Evolutionary conservation across 257 asterid species (phyloP).

Genomic region (Nicotiana obtusifolia): DNA sequence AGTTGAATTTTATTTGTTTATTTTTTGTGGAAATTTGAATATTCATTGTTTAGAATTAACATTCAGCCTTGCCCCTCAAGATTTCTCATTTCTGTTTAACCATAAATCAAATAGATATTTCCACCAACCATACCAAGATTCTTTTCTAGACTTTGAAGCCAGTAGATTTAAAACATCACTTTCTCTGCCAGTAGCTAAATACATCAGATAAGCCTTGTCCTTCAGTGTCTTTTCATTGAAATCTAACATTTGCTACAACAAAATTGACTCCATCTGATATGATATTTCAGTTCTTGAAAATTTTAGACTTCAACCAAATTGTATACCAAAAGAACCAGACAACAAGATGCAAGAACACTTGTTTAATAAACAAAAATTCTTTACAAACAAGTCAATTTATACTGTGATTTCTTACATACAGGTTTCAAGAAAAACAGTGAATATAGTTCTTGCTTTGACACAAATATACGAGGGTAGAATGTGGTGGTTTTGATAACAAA

Average conservation of each 20-base stretch:
- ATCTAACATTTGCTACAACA: background rate
- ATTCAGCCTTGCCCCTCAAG: background rate
- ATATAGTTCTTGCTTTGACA: background rate
- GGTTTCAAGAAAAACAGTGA: background rate
- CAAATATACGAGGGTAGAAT: slow-evolving; percentile 4
- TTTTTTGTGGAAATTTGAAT: background rate
- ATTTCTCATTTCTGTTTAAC: background rate
- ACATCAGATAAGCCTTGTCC: background rate
- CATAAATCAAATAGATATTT: background rate
- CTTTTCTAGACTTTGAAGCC: background rate
- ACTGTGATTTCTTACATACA: background rate
- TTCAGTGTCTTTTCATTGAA: too few relatives aligned
- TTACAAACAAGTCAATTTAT: background rate
- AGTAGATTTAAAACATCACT: background rate
- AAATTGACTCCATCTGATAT: background rate
- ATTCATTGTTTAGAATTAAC: background rate
- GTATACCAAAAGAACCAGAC: background rate
- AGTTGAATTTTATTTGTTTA: background rate
- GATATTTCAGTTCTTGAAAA: background rate
- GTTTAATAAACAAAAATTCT: background rate
- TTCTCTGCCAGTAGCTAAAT: background rate
- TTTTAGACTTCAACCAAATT: background rate
- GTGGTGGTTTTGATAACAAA: slow-evolving; percentile 8
- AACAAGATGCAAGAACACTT: background rate
- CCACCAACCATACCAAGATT: background rate